These are phyloP conservation scores for Arctostaphylos glauca DNA, from an alignment of 148 eudicot genomes.

Conservation along the genomic window DNA sequence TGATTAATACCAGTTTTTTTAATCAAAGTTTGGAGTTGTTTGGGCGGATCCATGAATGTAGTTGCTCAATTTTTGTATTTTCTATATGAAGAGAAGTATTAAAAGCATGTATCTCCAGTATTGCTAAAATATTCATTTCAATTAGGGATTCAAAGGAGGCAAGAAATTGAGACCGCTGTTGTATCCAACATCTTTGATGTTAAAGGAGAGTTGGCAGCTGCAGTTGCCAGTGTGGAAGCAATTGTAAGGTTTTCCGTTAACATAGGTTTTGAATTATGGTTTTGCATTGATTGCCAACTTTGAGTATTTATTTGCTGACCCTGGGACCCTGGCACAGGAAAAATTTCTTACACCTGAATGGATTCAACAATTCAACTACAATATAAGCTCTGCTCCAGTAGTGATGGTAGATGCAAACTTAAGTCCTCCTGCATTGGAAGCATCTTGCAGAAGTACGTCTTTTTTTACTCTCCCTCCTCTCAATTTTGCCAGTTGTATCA, in stretches of 20 bases:
- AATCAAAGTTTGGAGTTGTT: not conserved
- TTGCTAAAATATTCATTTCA: not conserved
- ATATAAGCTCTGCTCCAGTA: conserved; percentile 54
- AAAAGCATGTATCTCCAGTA: not conserved
- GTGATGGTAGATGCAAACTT: conserved; percentile 96
- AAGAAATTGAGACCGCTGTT: conserved; percentile 68
- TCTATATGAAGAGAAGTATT: not conserved
- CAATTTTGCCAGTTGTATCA: not conserved
- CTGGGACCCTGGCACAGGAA: conserved; percentile 51
- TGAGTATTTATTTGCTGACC: conserved; percentile 15
- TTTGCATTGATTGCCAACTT: not conserved
- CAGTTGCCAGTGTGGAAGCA: conserved; percentile 81
- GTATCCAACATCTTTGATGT: conserved; percentile 77
- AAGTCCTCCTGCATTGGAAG: conserved; percentile 55
- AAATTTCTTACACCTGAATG: conserved; percentile 67
- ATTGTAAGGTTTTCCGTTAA: conserved; percentile 56
- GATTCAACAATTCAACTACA: conserved; percentile 54
- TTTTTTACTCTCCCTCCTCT: not conserved
- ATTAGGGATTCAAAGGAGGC: conserved; percentile 56
- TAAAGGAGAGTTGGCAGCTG: conserved; percentile 81
- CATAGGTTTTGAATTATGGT: not conserved
- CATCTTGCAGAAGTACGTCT: conserved; percentile 64
- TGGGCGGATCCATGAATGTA: conserved; percentile 1
- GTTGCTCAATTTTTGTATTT: not conserved
- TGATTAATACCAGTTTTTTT: not conserved